Conservation (phyloP, 768 basidiomycete genomes). For the Daedaleopsis nitida region DNA sequence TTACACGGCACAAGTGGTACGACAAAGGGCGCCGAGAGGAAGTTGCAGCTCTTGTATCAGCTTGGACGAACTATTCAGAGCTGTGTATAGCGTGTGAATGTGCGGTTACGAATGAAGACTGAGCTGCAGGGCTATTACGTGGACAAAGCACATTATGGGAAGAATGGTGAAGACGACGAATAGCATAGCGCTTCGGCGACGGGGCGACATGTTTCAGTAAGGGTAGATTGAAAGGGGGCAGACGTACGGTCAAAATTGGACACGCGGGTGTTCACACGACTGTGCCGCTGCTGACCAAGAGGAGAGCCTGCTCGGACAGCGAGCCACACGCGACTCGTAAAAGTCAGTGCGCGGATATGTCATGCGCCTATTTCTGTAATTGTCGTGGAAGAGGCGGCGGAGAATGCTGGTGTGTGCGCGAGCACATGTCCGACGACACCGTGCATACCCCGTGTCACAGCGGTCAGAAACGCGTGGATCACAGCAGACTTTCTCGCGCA, state of each 20-base stretch:
- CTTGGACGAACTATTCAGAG: constrained; percentile 1
- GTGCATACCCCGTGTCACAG: not conserved
- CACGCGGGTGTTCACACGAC: constrained; percentile 7
- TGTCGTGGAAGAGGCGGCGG: not conserved
- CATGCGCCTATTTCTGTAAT: not conserved
- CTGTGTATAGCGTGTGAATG: constrained; percentile 10
- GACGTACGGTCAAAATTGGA: constrained; percentile 10
- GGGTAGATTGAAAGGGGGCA: constrained; percentile 2
- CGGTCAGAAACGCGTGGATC: not conserved
- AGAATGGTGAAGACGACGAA: not conserved
- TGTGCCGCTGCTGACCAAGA: constrained; percentile 14
- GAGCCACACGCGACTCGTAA: not conserved
- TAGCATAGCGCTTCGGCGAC: constrained; percentile 5
- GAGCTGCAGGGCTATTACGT: constrained; percentile 10
- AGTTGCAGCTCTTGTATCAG: not conserved
- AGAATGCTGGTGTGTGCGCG: not conserved
- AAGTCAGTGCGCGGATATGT: not conserved
- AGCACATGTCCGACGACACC: not conserved
- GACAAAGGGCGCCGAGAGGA: not conserved
- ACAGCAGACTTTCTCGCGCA: not conserved
- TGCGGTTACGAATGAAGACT: not conserved
- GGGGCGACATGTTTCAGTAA: constrained; percentile 1
- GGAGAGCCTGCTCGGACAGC: not conserved
- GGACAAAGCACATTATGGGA: constrained; percentile 4
- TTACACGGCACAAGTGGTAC: not conserved